Percentiles rank a stretch among this genome's conserved stretches.
phyloP scores from a whole-genome alignment of 257 asterid species.

The Coffea canephora region DNA sequence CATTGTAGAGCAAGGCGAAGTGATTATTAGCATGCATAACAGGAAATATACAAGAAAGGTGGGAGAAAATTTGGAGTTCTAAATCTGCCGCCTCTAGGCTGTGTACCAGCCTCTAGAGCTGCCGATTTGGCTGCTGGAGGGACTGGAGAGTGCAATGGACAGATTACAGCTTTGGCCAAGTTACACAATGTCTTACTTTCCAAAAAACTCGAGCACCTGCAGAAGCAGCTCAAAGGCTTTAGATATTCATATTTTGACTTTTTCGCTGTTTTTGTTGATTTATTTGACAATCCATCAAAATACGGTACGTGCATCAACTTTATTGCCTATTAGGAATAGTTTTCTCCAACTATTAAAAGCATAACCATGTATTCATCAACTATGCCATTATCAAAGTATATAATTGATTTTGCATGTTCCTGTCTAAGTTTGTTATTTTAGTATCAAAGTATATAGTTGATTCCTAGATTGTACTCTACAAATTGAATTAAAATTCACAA shows the following conservation, averaged over 20 bases:
- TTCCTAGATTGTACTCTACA: too few relatives aligned
- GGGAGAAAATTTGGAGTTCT: slow-evolving; percentile 31
- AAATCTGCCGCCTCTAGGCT: slow-evolving; percentile 22
- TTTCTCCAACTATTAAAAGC: too few relatives aligned
- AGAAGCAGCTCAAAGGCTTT: slow-evolving; percentile 19
- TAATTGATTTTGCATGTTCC: too few relatives aligned
- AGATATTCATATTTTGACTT: slow-evolving; percentile 24
- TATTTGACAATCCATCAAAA: slow-evolving; percentile 20
- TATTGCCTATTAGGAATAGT: too few relatives aligned
- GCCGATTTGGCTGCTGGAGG: not conserved
- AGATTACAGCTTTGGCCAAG: slow-evolving; percentile 4
- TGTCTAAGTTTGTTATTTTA: too few relatives aligned
- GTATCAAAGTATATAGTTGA: too few relatives aligned
- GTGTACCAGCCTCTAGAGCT: slow-evolving; percentile 23
- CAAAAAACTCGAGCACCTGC: slow-evolving; percentile 4
- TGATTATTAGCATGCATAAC: not conserved
- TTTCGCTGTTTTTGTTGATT: slow-evolving; percentile 6
- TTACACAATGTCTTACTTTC: slow-evolving; percentile 14
- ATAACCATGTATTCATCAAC: too few relatives aligned
- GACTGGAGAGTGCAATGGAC: slow-evolving; percentile 3
- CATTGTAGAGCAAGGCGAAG: too few relatives aligned
- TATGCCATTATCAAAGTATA: too few relatives aligned
- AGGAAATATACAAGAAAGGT: slow-evolving; percentile 29
- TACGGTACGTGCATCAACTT: slow-evolving; percentile 11
- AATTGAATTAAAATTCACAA: too few relatives aligned